Percentiles rank a stretch among this genome's conserved stretches.
phyloP scores from a whole-genome alignment of 2,329 filamentous ascomycete genomes.

The Thielaviopsis ethacetica region DNA sequence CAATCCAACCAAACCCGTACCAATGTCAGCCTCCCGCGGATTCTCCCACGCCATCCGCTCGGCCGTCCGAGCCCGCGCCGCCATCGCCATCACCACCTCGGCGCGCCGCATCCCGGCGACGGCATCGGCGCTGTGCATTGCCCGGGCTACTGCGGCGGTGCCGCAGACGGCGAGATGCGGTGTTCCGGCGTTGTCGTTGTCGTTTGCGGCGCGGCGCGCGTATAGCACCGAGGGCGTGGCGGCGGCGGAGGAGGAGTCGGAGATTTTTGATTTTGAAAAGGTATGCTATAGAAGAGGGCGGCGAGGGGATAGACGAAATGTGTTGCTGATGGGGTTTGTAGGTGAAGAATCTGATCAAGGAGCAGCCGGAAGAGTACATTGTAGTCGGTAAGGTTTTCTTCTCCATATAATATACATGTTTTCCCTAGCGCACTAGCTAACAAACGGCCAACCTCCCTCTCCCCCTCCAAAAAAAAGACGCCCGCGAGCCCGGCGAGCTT shows the following conservation, averaged over 20 bases:
- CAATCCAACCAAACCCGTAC: background rate
- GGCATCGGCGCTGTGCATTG: background rate
- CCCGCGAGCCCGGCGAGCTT: constrained; percentile 57
- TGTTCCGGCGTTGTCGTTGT: background rate
- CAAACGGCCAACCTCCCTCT: too few relatives aligned
- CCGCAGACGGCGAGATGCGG: background rate
- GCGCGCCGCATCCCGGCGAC: background rate
- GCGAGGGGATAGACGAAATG: background rate
- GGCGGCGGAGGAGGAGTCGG: background rate
- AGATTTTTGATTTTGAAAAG: constrained; percentile 11
- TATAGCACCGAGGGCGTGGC: background rate
- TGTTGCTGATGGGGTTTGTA: background rate
- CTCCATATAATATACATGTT: background rate
- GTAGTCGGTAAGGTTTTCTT: constrained; percentile 7
- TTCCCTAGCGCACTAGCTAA: background rate
- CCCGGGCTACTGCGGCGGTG: background rate
- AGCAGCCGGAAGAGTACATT: constrained; percentile 7
- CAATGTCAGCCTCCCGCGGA: background rate
- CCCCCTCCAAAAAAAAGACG: constrained; percentile 29
- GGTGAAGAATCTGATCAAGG: constrained; percentile 5
- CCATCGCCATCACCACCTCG: background rate
- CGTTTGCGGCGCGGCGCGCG: background rate
- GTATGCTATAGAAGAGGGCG: background rate
- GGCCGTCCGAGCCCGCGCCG: background rate
- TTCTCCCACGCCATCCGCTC: background rate